Percentiles rank a stretch among this genome's conserved stretches.
Evolutionary conservation across 371 early-diverging fungal genomes (phyloP).

Genomic region (Mortierella sp.): DNA sequence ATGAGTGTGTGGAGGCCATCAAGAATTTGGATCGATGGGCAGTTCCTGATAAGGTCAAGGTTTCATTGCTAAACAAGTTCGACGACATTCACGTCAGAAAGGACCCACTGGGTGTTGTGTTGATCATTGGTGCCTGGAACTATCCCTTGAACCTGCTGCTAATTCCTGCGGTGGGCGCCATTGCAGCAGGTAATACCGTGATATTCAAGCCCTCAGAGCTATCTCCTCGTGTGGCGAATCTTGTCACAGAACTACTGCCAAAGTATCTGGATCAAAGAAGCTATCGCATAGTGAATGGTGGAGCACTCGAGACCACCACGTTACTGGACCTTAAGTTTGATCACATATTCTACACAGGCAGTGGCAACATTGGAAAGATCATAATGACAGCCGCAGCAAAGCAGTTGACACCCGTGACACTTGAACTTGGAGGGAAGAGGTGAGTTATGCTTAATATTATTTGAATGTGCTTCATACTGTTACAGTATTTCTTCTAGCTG

Average conservation of each 20-base stretch:
- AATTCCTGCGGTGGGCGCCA: conserved; percentile 85
- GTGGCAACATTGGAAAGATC: conserved; percentile 82
- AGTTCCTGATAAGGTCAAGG: conserved; percentile 39
- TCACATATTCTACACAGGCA: conserved; percentile 95
- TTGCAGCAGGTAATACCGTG: conserved; percentile 91
- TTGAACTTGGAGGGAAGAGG: conserved; percentile 92
- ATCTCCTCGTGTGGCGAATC: conserved; percentile 71
- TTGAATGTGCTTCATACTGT: neutral
- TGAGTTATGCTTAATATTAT: neutral
- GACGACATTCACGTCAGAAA: conserved; percentile 35
- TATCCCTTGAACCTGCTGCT: conserved; percentile 83
- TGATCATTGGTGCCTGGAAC: conserved; percentile 90
- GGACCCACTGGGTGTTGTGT: conserved; percentile 80
- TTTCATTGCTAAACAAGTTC: conserved; percentile 19
- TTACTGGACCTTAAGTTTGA: conserved; percentile 82
- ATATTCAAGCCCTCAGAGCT: conserved; percentile 93
- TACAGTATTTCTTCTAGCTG: neutral
- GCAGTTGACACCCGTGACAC: conserved; percentile 81
- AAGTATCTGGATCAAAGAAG: conserved; percentile 80
- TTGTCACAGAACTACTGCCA: conserved; percentile 71
- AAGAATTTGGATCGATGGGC: conserved; percentile 69
- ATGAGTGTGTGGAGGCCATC: conserved; percentile 72
- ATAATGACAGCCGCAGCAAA: conserved; percentile 85
- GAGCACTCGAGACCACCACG: conserved; percentile 74
- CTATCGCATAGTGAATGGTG: conserved; percentile 83